A percentile compares a stretch with the other conserved stretches of the same genome.
These are phyloP conservation scores for Periconia macrospinosa DNA, from an alignment of 2,329 filamentous ascomycete genomes.

Conservation along the genomic window DNA sequence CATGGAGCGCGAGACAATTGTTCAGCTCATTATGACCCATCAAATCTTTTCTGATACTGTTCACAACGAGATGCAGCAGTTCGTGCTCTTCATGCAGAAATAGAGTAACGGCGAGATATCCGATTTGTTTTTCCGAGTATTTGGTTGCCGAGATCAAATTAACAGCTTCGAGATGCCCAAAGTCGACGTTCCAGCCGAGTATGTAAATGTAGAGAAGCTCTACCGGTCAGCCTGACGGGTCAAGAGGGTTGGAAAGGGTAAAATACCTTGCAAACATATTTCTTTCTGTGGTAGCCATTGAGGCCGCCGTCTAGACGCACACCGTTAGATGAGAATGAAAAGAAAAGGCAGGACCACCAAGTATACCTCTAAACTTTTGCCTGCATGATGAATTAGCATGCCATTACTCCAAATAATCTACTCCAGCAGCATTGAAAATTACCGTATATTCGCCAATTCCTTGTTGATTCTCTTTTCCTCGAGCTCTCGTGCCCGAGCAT, in stretches of 20 bases:
- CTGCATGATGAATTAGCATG: slow-evolving; percentile 46
- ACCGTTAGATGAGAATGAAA: slow-evolving; percentile 14
- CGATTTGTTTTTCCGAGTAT: slow-evolving; percentile 99
- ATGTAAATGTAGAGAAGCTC: slow-evolving; percentile 97
- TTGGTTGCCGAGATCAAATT: slow-evolving; percentile 96
- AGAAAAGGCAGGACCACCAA: neutral
- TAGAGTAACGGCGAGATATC: slow-evolving; percentile 94
- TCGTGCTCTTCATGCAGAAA: slow-evolving; percentile 98
- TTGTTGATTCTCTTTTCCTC: slow-evolving; percentile 99
- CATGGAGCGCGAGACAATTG: slow-evolving; percentile 94
- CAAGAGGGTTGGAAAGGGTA: neutral
- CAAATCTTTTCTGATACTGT: slow-evolving; percentile 96
- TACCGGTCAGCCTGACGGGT: slow-evolving; percentile 8
- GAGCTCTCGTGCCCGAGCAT: slow-evolving; percentile 89
- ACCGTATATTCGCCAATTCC: slow-evolving; percentile 95
- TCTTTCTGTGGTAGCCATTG: slow-evolving; percentile 98
- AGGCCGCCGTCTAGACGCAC: slow-evolving; percentile 70
- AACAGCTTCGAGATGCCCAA: slow-evolving; percentile 96
- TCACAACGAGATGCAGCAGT: slow-evolving; percentile 91
- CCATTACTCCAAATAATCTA: neutral
- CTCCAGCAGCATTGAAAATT: slow-evolving; percentile 31
- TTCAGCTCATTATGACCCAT: slow-evolving; percentile 95
- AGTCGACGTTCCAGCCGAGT: slow-evolving; percentile 97
- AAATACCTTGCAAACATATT: slow-evolving; percentile 94
- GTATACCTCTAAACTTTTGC: slow-evolving; percentile 86